Evolutionary conservation across 192 early-diverging fungal species (phyloP).

Genomic region (Rhizophagus prolifer): DNA sequence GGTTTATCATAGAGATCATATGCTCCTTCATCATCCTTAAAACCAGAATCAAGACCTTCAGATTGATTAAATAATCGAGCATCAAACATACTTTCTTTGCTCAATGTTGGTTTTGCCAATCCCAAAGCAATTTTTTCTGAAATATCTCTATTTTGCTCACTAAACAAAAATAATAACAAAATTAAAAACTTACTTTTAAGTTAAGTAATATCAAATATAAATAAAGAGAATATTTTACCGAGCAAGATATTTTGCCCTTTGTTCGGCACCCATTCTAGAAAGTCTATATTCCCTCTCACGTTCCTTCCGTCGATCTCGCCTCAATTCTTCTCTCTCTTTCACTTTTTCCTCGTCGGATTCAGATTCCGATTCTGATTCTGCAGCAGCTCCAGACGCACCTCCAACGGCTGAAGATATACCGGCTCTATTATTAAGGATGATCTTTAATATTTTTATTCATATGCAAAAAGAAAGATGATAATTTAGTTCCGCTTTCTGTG

Average conservation of each 20-base stretch:
- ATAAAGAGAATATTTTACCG: constrained; percentile 38
- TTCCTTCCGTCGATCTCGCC: constrained; percentile 80
- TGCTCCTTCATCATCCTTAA: constrained; percentile 84
- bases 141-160: constrained; percentile 85
- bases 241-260: constrained; percentile 75
- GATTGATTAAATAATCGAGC: constrained; percentile 92
- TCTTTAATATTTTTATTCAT: constrained; percentile 20
- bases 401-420: constrained; percentile 37
- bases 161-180: constrained; percentile 32
- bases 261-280: constrained; percentile 85
- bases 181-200: not conserved
- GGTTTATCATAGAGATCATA: constrained; percentile 97
- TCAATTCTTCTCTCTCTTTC: constrained; percentile 82
- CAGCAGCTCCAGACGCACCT: not conserved
- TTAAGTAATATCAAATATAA: not conserved
- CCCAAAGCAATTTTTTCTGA: constrained; percentile 99
- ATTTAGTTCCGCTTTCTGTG: constrained; percentile 72
- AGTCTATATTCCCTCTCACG: constrained; percentile 84
- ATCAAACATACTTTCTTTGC: constrained; percentile 92
- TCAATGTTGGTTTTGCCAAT: constrained; percentile 85
- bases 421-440: constrained; percentile 28
- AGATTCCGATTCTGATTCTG: constrained; percentile 46
- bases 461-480: constrained; percentile 8
- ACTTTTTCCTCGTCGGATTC: constrained; percentile 59
- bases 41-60: constrained; percentile 80